phyloP scores from a whole-genome alignment of 2,329 filamentous ascomycete species.

The Aspergillus latus region DNA sequence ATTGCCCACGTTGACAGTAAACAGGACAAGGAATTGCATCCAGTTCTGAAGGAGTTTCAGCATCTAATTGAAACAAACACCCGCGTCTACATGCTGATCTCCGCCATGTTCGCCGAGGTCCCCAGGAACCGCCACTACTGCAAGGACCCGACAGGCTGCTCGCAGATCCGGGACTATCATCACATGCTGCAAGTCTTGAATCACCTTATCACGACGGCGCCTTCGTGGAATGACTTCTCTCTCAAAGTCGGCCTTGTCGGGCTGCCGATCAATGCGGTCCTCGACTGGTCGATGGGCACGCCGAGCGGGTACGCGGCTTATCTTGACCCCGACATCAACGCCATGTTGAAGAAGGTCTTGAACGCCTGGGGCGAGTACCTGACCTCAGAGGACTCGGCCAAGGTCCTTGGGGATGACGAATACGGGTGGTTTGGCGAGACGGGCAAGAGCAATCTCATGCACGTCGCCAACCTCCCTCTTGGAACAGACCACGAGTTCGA shows the following conservation, averaged over 20 bases:
- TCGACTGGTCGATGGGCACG: slow-evolving; percentile 62
- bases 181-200: slow-evolving; percentile 69
- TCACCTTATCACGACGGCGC: slow-evolving; percentile 43
- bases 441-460: slow-evolving; percentile 41
- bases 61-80: slow-evolving; percentile 64
- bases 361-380: slow-evolving; percentile 56
- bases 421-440: slow-evolving; percentile 59
- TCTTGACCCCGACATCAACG: slow-evolving; percentile 54
- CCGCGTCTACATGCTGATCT: slow-evolving; percentile 66
- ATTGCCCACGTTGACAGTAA: slow-evolving; percentile 57
- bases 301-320: slow-evolving; percentile 56
- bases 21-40: slow-evolving; percentile 51
- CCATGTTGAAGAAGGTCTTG: slow-evolving; percentile 53
- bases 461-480: slow-evolving; percentile 16
- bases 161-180: slow-evolving; percentile 63
- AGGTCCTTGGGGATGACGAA: slow-evolving; percentile 45
- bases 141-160: slow-evolving; percentile 61
- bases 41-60: slow-evolving; percentile 64
- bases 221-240: slow-evolving; percentile 33
- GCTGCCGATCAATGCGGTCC: slow-evolving; percentile 57
- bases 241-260: slow-evolving; percentile 50
- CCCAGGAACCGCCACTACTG: slow-evolving; percentile 61
- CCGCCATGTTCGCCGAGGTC: slow-evolving; percentile 67
- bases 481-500: slow-evolving; percentile 40
- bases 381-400: slow-evolving; percentile 54